Evolutionary conservation across 148 eudicot species (phyloP).

Genomic region (Drosera capensis): DNA sequence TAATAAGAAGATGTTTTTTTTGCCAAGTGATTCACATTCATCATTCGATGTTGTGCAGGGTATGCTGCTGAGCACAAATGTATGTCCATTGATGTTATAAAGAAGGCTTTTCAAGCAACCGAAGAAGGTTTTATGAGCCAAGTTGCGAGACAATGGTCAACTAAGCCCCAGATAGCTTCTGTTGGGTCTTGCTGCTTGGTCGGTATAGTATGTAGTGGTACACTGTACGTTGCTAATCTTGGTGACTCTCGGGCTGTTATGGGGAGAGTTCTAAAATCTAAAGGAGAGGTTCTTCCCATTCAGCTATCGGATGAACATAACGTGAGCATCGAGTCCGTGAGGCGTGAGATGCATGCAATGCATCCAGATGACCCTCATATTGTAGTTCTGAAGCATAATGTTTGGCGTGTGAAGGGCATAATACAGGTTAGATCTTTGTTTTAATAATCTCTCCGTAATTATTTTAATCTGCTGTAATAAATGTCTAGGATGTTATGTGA

Average conservation of each 20-base stretch:
- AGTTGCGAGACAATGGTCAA: constrained; percentile 28
- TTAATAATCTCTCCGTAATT: too few relatives aligned
- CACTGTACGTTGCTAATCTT: constrained; percentile 24
- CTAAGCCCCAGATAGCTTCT: constrained; percentile 26
- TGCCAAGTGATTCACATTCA: too few relatives aligned
- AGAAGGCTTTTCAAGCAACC: constrained; percentile 28
- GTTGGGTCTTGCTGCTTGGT: constrained; percentile 31
- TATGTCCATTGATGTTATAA: constrained; percentile 28
- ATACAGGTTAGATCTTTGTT: constrained; percentile 18
- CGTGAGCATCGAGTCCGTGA: constrained; percentile 21
- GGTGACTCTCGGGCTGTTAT: constrained; percentile 34
- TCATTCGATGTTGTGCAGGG: constrained; percentile 7
- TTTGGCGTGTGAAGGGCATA: constrained; percentile 26
- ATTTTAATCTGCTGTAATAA: too few relatives aligned
- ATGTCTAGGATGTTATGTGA: too few relatives aligned
- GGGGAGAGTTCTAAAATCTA: constrained; percentile 23
- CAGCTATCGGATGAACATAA: constrained; percentile 27
- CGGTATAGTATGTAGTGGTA: constrained; percentile 24
- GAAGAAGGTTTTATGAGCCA: constrained; percentile 24
- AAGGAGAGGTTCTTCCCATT: constrained; percentile 24
- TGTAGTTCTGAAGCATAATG: constrained; percentile 23
- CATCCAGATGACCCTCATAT: constrained; percentile 28
- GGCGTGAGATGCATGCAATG: constrained; percentile 26
- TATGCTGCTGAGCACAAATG: constrained; percentile 19
- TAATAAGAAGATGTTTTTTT: too few relatives aligned